A percentile compares a stretch with the other conserved stretches of the same genome.
phyloP scores from a whole-genome alignment of 768 basidiomycete species.

The Terana coerulea region DNA sequence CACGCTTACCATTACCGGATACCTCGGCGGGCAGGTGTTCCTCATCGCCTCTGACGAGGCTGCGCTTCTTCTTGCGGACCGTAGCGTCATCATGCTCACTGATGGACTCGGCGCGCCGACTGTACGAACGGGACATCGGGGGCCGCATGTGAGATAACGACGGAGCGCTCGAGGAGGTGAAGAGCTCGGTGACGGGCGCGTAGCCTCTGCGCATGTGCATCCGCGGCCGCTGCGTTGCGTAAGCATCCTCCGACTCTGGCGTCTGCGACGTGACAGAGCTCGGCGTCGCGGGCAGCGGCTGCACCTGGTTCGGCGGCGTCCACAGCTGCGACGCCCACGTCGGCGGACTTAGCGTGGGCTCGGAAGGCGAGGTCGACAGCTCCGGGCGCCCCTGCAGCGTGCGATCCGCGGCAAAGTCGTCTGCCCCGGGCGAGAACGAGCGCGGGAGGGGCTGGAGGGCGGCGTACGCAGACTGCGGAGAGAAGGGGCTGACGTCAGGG shows the following conservation, averaged over 20 bases:
- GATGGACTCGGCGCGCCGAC: conserved; percentile 63
- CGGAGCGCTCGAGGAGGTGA: conserved; percentile 73
- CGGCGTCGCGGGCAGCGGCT: conserved; percentile 39
- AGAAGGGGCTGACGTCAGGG: conserved; percentile 49
- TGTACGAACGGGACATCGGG: conserved; percentile 56
- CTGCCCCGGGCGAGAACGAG: conserved; percentile 49
- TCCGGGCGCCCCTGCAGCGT: conserved; percentile 17
- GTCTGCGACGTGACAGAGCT: conserved; percentile 17
- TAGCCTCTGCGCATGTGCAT: conserved; percentile 37
- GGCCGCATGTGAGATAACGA: conserved; percentile 45
- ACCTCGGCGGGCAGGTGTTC: conserved; percentile 16
- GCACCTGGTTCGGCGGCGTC: conserved; percentile 42
- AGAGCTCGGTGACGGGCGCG: conserved; percentile 48
- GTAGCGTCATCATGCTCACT: conserved; percentile 64
- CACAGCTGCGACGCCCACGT: conserved; percentile 67
- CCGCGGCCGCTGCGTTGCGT: conserved; percentile 37
- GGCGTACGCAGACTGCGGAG: conserved; percentile 53
- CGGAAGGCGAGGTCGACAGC: conserved; percentile 55
- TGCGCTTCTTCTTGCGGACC: conserved; percentile 57
- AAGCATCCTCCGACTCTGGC: conserved; percentile 32
- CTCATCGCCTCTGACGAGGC: conserved; percentile 24
- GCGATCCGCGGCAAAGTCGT: conserved; percentile 20
- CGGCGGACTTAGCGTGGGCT: conserved; percentile 56
- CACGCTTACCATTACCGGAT: conserved; percentile 13
- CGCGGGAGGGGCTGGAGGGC: conserved; percentile 56